Evolutionary conservation across 192 early-diverging fungal species (phyloP), one percentile per base, ranked within the genome.

Genomic region (Lobosporangium transversale): DNA sequence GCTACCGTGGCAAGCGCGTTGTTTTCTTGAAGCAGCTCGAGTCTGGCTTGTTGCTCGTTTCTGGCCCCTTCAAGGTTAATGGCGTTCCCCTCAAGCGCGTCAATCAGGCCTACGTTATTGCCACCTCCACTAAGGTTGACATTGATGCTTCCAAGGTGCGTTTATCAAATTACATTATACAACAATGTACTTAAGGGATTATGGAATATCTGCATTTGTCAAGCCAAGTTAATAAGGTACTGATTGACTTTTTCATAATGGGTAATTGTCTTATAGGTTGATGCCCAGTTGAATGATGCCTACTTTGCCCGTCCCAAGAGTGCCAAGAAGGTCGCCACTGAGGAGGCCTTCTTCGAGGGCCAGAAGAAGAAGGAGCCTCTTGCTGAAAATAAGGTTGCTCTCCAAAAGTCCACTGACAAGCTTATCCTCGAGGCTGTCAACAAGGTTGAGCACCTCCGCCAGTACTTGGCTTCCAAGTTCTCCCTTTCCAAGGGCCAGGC

Each of bases 51-150:
- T 87, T 99, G 55, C 89, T 99, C 65, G 93, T 99, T 61, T 94
- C 96, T 56, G 98, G 98, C 55, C 98, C 98, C 58, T 95, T 93
- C 92, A 94, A 94, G 89, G 79, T 97, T 86, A 99, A 99, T 91
- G 98, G 98, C 78, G 94, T 99, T 62, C 98, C 98, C 48, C 86
- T 99, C 64, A 89, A 94, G 66, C 93, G 98, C 53, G 95, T 99
- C 81, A 95, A 97, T 93, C 96, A 97, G 88, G 95, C 97, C 67
- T 99, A 97, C 85, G 98, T 95, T 74, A 92, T 98, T 83, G 97
- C 97, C 78, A 99, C 97, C 80, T 98, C 98, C 78, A 98, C 98
- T 89, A 98, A 97, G 89, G 78, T 99, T 56, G 95, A 99, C 76
- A 54, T 99, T 53, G 85, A 90, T 61, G 83, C 82, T 62, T 86